Evolutionary conservation across 2,329 filamentous ascomycete species (phyloP), one percentile per base, ranked within the genome.

Genomic region (Venturia effusa): DNA sequence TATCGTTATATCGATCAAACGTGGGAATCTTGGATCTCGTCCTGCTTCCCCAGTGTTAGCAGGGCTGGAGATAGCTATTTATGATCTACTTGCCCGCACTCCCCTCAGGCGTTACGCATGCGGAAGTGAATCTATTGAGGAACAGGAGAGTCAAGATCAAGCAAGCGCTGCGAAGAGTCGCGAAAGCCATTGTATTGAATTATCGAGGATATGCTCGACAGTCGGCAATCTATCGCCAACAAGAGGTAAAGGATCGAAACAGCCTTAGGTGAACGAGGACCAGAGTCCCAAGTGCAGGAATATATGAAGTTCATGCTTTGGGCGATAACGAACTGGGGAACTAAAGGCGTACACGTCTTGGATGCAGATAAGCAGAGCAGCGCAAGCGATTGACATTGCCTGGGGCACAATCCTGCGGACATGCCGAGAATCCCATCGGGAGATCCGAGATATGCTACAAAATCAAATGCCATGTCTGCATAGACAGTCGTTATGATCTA

Each of bases 1-100:
- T 1, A 76, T 74, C 0, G 79, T 81, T 15, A 78, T 82, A 67
- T 84, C 77, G 22, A 83, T 73, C 37, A 86, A 72, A 8, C 67
- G 68, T 6, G 78, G 78, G 24, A 75, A 71, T 59, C 2, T 40
- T 60, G 59, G 59, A 27, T 19, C 34, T 43, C 43, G 34, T 37
- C 59, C 59, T 45, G 22, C 10, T 40, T 60, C 34, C 22, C 27
- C 45, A 51, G 59, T n/a, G 51, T 57, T 57, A 34, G 51, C 27
- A 32, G 51, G 51, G 51, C 51, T 34, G 11, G 17, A 22, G 51
- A 55, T 7, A 34, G 27, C 11, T 11, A 32, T n/a, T 7, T 5
- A 57, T n/a, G 51, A 57, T 57, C 51, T 27, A 57, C 51, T 34
- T 57, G 34, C 51, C 51, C 51, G 51, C 30, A 24, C 19, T 55